Percentiles rank a stretch among this genome's conserved stretches.
These are phyloP conservation scores for Pseudogymnoascus sp. DNA, from an alignment of 2,329 filamentous ascomycete species.

Conservation along the genomic window DNA sequence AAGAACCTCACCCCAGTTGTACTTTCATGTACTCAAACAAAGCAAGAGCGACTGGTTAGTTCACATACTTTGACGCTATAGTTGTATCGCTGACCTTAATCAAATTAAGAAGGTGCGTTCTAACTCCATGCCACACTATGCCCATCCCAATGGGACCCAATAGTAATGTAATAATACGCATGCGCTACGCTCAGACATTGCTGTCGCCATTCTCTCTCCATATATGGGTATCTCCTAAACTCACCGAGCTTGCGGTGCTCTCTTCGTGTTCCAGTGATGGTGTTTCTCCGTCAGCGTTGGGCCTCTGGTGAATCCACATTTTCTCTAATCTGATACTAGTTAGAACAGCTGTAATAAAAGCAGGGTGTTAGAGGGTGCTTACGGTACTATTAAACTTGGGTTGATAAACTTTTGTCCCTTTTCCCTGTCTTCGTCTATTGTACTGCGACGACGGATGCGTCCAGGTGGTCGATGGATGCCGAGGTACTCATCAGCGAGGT, in stretches of 20 bases:
- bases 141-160: background rate
- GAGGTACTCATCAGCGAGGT: slow-evolving; percentile 34
- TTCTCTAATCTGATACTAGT: slow-evolving; percentile 47
- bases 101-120: background rate
- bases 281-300: background rate
- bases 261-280: slow-evolving; percentile 19
- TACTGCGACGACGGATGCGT: slow-evolving; percentile 37
- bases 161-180: slow-evolving; percentile 1
- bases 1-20: background rate
- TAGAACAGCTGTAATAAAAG: slow-evolving; percentile 16
- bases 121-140: background rate
- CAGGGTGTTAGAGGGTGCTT: slow-evolving; percentile 31
- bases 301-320: slow-evolving; percentile 49
- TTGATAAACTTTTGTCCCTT: slow-evolving; percentile 65
- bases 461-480: slow-evolving; percentile 20
- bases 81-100: background rate
- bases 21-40: background rate
- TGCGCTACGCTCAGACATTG: slow-evolving; percentile 23
- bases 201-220: slow-evolving; percentile 35
- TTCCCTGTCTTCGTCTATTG: slow-evolving; percentile 64
- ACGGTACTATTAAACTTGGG: slow-evolving; percentile 62
- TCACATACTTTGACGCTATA: slow-evolving; percentile 1
- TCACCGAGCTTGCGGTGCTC: slow-evolving; percentile 37
- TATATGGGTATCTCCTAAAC: slow-evolving; percentile 42
- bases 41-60: background rate